phyloP scores from a whole-genome alignment of 1,284 basidiomycete genomes.

The Cutaneotrichosporon sp. region DNA sequence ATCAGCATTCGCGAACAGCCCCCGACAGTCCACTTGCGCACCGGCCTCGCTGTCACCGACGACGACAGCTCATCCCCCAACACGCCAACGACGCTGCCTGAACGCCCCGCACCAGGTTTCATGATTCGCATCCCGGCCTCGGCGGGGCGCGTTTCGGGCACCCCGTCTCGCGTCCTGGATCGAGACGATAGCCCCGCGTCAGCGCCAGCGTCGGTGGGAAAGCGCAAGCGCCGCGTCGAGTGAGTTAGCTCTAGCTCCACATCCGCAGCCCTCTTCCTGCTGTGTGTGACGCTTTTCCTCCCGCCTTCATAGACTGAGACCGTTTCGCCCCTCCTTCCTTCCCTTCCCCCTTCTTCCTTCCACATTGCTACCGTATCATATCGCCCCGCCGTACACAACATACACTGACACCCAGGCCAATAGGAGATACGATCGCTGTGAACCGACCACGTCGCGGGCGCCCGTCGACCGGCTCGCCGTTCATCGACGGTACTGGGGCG shows the following conservation, averaged over 20 bases:
- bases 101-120: conserved; percentile 7
- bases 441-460: conserved; percentile 20
- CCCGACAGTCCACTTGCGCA: conserved; percentile 6
- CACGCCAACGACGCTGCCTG: conserved; percentile 5
- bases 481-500: neutral
- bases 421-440: conserved; percentile 7
- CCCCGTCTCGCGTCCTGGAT: neutral
- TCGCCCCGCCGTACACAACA: neutral
- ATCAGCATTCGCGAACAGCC: conserved; percentile 12
- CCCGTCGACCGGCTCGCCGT: conserved; percentile 14
- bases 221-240: conserved; percentile 28
- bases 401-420: conserved; percentile 11
- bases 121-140: conserved; percentile 19
- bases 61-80: conserved; percentile 11
- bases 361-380: neutral
- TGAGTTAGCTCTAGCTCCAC: conserved; percentile 10
- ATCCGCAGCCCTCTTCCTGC: neutral
- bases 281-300: neutral
- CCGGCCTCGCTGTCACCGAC: neutral
- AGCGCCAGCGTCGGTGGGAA: conserved; percentile 13
- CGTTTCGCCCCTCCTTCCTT: neutral
- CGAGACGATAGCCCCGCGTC: conserved; percentile 16
- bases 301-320: neutral
- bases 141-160: neutral
- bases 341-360: neutral